phyloP scores from a whole-genome alignment of 805 yeast genomes.

The Kluyveromyces aestuarii region DNA sequence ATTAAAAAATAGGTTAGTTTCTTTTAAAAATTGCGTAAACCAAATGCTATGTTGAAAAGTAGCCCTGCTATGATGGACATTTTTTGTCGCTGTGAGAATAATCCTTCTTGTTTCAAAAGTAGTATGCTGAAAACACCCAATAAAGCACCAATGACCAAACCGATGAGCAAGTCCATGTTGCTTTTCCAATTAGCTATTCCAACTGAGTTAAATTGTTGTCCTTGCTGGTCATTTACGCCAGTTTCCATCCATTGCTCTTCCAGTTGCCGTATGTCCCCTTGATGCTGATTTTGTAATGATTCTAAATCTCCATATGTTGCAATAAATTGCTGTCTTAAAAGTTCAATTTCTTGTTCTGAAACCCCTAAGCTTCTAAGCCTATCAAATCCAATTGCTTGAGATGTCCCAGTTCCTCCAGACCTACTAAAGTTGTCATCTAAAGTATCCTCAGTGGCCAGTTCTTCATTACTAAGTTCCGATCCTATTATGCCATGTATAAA shows the following conservation, averaged over 20 bases:
- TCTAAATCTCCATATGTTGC: conserved; percentile 48
- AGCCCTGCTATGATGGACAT: conserved; percentile 69
- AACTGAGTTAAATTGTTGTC: conserved; percentile 34
- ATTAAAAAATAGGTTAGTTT: conserved; percentile 1
- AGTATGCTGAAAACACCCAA: conserved; percentile 67
- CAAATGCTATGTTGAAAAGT: conserved; percentile 57
- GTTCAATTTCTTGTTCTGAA: conserved; percentile 63
- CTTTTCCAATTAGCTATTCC: conserved; percentile 34
- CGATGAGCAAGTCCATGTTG: conserved; percentile 61
- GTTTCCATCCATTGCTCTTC: conserved; percentile 89
- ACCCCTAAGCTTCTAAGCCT: conserved; percentile 77
- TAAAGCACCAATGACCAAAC: conserved; percentile 64
- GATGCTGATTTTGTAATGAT: conserved; percentile 24
- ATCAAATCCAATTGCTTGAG: conserved; percentile 76
- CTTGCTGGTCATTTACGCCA: conserved; percentile 47
- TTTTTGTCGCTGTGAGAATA: conserved; percentile 53
- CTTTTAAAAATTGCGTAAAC: conserved; percentile 36
- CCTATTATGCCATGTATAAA: conserved; percentile 79
- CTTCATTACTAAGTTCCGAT: conserved; percentile 28
- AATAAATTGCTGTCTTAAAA: conserved; percentile 66
- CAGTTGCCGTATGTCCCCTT: conserved; percentile 49
- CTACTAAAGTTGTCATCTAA: conserved; percentile 33
- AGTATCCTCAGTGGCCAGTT: conserved; percentile 47
- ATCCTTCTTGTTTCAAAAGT: conserved; percentile 47
- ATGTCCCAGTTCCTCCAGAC: conserved; percentile 21